Percentiles rank a stretch among this genome's conserved stretches.
These are phyloP conservation scores for Phytophthora crassamura DNA, from an alignment of 352 stramenopile genomes.

Conservation along the genomic window DNA sequence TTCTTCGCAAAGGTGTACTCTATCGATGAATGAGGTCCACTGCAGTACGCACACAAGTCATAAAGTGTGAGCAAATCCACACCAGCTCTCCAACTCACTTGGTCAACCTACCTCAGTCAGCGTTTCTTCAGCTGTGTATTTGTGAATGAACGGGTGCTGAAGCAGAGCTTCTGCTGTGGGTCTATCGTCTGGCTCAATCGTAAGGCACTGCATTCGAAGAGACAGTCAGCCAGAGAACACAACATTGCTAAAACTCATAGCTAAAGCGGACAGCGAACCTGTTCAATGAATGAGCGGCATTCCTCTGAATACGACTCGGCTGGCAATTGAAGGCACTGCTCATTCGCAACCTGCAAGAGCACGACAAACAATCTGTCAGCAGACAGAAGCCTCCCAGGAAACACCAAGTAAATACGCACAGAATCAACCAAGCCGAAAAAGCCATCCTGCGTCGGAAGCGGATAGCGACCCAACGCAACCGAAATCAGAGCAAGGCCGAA, in stretches of 20 bases:
- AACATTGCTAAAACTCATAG: not conserved
- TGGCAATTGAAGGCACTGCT: conserved; percentile 75
- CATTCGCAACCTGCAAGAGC: conserved; percentile 69
- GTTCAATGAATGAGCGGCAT: conserved; percentile 74
- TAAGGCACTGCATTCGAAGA: conserved; percentile 54
- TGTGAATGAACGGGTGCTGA: conserved; percentile 73
- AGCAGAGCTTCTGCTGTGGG: conserved; percentile 72
- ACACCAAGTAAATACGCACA: conserved; percentile 38
- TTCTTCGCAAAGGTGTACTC: conserved; percentile 66
- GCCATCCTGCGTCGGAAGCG: conserved; percentile 84
- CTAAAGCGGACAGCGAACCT: conserved; percentile 37
- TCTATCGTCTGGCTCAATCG: conserved; percentile 68
- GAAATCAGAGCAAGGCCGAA: conserved; percentile 83
- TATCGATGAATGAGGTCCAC: conserved; percentile 74
- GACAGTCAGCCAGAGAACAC: conserved; percentile 2
- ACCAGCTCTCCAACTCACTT: conserved; percentile 23
- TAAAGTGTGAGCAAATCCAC: conserved; percentile 4
- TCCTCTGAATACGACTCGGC: conserved; percentile 68
- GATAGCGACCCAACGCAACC: conserved; percentile 84
- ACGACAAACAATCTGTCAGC: not conserved
- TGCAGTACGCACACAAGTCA: conserved; percentile 27
- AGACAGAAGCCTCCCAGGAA: not conserved
- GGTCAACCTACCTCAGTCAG: conserved; percentile 55
- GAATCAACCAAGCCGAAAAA: conserved; percentile 91
- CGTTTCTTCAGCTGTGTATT: conserved; percentile 74